Percentiles rank a stretch among this genome's conserved stretches.
These are phyloP conservation scores for Calonectria pauciramosa DNA, from an alignment of 2,329 filamentous ascomycete genomes.

Conservation along the genomic window DNA sequence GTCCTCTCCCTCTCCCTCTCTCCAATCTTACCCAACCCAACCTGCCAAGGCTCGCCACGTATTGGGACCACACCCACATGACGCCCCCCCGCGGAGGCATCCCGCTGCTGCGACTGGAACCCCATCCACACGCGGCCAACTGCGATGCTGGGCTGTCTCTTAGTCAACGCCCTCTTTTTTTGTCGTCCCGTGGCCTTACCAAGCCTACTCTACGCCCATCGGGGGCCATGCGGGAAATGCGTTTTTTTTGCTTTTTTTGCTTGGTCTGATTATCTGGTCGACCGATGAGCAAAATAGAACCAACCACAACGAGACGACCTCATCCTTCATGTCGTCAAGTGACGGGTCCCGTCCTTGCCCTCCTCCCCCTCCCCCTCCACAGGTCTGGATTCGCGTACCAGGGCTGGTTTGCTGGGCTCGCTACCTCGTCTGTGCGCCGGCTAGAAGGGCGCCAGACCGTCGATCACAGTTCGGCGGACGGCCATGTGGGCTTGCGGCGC, in stretches of 20 bases:
- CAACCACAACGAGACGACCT: not conserved
- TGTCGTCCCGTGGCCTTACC: not conserved
- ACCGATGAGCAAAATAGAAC: not conserved
- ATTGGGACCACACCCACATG: slow-evolving; percentile 6
- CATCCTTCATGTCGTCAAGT: slow-evolving; percentile 1
- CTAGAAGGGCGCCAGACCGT: slow-evolving; percentile 26
- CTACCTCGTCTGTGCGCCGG: slow-evolving; percentile 25
- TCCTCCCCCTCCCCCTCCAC: no score
- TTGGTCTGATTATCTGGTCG: not conserved
- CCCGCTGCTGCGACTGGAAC: slow-evolving; percentile 18
- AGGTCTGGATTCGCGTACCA: not conserved
- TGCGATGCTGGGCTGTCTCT: not conserved
- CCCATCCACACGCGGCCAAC: not conserved
- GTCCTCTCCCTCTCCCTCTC: not conserved
- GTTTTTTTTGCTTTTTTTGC: not conserved
- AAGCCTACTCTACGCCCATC: not conserved
- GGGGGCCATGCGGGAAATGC: slow-evolving; percentile 7
- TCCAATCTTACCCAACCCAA: slow-evolving; percentile 26
- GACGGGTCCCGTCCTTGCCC: not conserved
- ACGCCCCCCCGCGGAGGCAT: not conserved
- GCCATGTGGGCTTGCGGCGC: slow-evolving; percentile 33
- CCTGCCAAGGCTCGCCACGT: slow-evolving; percentile 23
- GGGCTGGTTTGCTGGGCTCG: not conserved
- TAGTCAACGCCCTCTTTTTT: not conserved
- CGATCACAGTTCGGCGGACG: slow-evolving; percentile 40